Conservation (phyloP, 2,329 filamentous ascomycete species). For the Ophiognomonia clavigignenti-juglandacearum region DNA sequence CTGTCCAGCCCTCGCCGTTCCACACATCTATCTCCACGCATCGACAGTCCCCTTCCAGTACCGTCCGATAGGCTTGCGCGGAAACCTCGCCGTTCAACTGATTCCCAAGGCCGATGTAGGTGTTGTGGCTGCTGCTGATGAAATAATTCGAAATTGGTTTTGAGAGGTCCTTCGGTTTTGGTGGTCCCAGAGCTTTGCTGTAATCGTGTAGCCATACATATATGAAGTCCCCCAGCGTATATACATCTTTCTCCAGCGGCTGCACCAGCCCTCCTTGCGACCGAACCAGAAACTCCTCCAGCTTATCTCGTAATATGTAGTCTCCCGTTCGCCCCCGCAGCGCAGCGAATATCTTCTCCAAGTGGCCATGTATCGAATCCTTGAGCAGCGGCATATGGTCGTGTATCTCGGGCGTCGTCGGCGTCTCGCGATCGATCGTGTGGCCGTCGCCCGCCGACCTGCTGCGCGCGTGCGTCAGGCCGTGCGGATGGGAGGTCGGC, state of each 20-base stretch:
- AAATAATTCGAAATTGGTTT: slow-evolving; percentile 83
- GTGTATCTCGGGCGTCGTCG: slow-evolving; percentile 4
- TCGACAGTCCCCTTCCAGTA: slow-evolving; percentile 71
- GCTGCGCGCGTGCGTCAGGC: slow-evolving; percentile 4
- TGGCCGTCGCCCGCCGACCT: slow-evolving; percentile 7
- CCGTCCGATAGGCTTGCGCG: slow-evolving; percentile 71
- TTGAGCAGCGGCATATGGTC: slow-evolving; percentile 36
- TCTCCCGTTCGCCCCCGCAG: slow-evolving; percentile 31
- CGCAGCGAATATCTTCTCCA: slow-evolving; percentile 43
- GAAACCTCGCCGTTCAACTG: slow-evolving; percentile 76
- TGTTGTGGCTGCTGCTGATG: slow-evolving; percentile 93
- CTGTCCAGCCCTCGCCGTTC: slow-evolving; percentile 56
- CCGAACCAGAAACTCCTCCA: slow-evolving; percentile 44
- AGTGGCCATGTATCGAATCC: slow-evolving; percentile 41
- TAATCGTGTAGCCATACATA: slow-evolving; percentile 41
- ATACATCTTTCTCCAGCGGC: slow-evolving; percentile 34
- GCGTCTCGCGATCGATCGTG: slow-evolving; percentile 2
- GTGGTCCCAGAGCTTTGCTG: slow-evolving; percentile 38
- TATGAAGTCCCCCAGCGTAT: slow-evolving; percentile 45
- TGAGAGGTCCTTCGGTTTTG: slow-evolving; percentile 50
- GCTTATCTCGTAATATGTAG: slow-evolving; percentile 27
- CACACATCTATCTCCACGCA: slow-evolving; percentile 96
- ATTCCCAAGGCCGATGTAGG: slow-evolving; percentile 77
- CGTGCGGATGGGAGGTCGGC: slow-evolving; percentile 3
- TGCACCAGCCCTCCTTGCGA: slow-evolving; percentile 41